phyloP scores from a whole-genome alignment of 2,329 filamentous ascomycete species.

The Curvularia hawaiiensis region DNA sequence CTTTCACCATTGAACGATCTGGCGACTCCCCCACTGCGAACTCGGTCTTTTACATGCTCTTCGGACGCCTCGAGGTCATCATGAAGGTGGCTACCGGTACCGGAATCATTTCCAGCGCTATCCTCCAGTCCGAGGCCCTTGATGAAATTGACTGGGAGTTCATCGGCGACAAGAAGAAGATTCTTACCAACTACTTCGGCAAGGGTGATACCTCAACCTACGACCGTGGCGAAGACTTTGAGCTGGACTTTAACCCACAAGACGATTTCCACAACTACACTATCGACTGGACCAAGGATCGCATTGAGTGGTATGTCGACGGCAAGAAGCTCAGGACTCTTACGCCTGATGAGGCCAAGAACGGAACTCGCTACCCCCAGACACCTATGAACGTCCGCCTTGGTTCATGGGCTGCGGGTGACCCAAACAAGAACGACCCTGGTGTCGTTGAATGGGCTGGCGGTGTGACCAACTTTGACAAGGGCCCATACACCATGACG shows the following conservation, averaged over 20 bases:
- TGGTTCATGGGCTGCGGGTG: slow-evolving; percentile 69
- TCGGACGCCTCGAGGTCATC: slow-evolving; percentile 57
- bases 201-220: slow-evolving; percentile 60
- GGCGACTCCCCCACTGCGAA: slow-evolving; percentile 79
- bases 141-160: slow-evolving; percentile 62
- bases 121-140: slow-evolving; percentile 57
- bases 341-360: slow-evolving; percentile 62
- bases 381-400: slow-evolving; percentile 74
- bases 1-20: slow-evolving; percentile 72
- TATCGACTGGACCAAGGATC: slow-evolving; percentile 69
- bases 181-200: slow-evolving; percentile 60
- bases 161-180: slow-evolving; percentile 47
- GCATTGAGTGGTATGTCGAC: slow-evolving; percentile 69
- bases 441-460: slow-evolving; percentile 62
- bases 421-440: slow-evolving; percentile 49
- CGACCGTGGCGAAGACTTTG: slow-evolving; percentile 51
- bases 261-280: slow-evolving; percentile 50
- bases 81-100: slow-evolving; percentile 55
- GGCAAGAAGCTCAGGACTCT: slow-evolving; percentile 66
- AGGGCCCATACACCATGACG: slow-evolving; percentile 75
- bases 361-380: slow-evolving; percentile 68
- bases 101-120: slow-evolving; percentile 58
- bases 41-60: slow-evolving; percentile 63
- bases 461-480: slow-evolving; percentile 68
- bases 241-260: slow-evolving; percentile 37